Conservation (phyloP, 257 asterid genomes). For the Primulina huaijiensis region DNA sequence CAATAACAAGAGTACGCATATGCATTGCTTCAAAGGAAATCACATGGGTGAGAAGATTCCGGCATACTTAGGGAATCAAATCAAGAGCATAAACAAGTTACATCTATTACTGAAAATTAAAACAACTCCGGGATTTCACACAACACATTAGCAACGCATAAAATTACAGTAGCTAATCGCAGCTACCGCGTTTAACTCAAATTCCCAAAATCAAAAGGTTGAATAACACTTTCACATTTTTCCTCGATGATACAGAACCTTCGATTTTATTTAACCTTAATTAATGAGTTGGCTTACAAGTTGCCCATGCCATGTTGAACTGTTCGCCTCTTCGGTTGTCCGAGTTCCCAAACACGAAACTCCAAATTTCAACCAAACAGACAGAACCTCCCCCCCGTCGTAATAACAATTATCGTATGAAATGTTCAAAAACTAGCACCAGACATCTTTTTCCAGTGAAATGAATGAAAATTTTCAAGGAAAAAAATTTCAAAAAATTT, state of each 20-base stretch:
- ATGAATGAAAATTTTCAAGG: neutral
- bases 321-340: neutral
- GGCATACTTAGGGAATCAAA: too few species aligned
- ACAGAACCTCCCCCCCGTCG: neutral
- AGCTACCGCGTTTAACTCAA: neutral
- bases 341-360: neutral
- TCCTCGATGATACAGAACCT: neutral
- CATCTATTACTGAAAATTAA: too few species aligned
- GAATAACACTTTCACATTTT: neutral
- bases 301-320: neutral
- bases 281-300: neutral
- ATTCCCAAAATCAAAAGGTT: neutral
- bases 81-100: too few species aligned
- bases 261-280: neutral
- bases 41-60: too few species aligned
- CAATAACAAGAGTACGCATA: too few species aligned
- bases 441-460: neutral
- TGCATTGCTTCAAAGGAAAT: too few species aligned
- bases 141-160: too few species aligned
- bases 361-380: neutral
- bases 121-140: too few species aligned
- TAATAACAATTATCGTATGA: neutral
- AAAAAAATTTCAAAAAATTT: too few species aligned
- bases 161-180: too few species aligned
- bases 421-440: too few species aligned